phyloP scores from a whole-genome alignment of 202 grass and related monocot genomes.

The Tripidium arundinaceum region DNA sequence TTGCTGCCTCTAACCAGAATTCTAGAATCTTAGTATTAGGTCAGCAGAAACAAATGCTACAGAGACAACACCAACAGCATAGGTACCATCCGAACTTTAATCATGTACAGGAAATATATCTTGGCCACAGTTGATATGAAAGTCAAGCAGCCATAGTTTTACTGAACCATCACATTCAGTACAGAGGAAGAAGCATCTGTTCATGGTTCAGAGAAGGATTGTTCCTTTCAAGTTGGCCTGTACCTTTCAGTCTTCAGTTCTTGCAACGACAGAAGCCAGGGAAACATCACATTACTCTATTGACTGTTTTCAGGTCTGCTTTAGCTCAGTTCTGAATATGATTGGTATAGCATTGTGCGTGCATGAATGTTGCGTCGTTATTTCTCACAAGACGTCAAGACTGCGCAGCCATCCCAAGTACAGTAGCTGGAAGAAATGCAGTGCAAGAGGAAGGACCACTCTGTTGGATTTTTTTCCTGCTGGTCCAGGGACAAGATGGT shows the following conservation, averaged over 20 bases:
- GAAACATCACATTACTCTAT: neutral
- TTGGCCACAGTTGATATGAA: neutral
- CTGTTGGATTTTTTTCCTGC: neutral
- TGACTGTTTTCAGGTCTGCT: slow-evolving; percentile 30
- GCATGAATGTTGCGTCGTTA: neutral
- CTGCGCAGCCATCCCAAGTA: slow-evolving; percentile 19
- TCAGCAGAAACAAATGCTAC: slow-evolving; percentile 5
- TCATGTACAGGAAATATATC: neutral
- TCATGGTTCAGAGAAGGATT: neutral
- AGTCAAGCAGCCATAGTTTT: slow-evolving; percentile 17
- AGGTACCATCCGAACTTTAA: neutral
- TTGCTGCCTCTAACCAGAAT: neutral
- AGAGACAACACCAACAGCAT: slow-evolving; percentile 2
- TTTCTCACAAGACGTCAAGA: neutral
- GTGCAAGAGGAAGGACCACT: slow-evolving; percentile 9
- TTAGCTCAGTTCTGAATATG: slow-evolving; percentile 12
- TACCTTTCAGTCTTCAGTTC: slow-evolving; percentile 14
- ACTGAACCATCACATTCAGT: neutral
- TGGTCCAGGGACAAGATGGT: slow-evolving; percentile 17
- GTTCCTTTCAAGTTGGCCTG: slow-evolving; percentile 10
- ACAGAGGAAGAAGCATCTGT: slow-evolving; percentile 10
- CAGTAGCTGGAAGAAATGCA: slow-evolving; percentile 18
- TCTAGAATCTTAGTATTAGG: neutral
- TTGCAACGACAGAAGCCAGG: slow-evolving; percentile 16
- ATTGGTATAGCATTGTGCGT: neutral